Evolutionary conservation across 2,329 filamentous ascomycete species (phyloP).

Genomic region (Epicoccum sorghinum): DNA sequence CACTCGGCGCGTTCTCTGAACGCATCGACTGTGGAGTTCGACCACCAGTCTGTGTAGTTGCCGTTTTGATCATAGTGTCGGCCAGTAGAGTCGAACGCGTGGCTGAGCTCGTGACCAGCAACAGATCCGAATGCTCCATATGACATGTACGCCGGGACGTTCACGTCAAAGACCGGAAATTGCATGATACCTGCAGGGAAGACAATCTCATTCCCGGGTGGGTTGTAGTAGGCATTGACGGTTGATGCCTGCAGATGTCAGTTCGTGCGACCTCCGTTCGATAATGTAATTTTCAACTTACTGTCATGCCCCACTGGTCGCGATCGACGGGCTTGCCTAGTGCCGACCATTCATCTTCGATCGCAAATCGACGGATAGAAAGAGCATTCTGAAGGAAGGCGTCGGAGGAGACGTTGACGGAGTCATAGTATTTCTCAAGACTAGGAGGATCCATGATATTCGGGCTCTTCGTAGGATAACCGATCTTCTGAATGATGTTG

Average conservation of each 20-base stretch:
- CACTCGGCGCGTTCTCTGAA: slow-evolving; percentile 68
- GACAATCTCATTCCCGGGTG: slow-evolving; percentile 69
- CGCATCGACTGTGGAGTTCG: slow-evolving; percentile 61
- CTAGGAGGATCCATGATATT: slow-evolving; percentile 64
- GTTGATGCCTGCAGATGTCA: slow-evolving; percentile 38
- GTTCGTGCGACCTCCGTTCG: not conserved
- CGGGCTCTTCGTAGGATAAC: slow-evolving; percentile 67
- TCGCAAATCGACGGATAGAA: slow-evolving; percentile 56
- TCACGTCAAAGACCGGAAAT: slow-evolving; percentile 67
- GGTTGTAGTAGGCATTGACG: slow-evolving; percentile 69
- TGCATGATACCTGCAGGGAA: slow-evolving; percentile 74
- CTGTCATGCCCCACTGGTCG: slow-evolving; percentile 67
- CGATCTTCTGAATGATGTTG: slow-evolving; percentile 72
- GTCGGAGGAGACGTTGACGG: slow-evolving; percentile 57
- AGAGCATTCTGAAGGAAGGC: slow-evolving; percentile 66
- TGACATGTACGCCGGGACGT: slow-evolving; percentile 67
- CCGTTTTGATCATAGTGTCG: slow-evolving; percentile 69
- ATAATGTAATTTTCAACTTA: not conserved
- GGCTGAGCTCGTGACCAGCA: slow-evolving; percentile 72
- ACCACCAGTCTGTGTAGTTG: slow-evolving; percentile 72
- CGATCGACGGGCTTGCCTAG: slow-evolving; percentile 66
- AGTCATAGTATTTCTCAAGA: slow-evolving; percentile 63
- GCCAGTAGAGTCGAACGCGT: slow-evolving; percentile 72
- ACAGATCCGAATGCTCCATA: slow-evolving; percentile 74
- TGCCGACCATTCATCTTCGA: slow-evolving; percentile 60